Percentiles rank a stretch among this genome's conserved stretches.
phyloP scores from a whole-genome alignment of 306 rosid species.

The Corylus heterophylla region DNA sequence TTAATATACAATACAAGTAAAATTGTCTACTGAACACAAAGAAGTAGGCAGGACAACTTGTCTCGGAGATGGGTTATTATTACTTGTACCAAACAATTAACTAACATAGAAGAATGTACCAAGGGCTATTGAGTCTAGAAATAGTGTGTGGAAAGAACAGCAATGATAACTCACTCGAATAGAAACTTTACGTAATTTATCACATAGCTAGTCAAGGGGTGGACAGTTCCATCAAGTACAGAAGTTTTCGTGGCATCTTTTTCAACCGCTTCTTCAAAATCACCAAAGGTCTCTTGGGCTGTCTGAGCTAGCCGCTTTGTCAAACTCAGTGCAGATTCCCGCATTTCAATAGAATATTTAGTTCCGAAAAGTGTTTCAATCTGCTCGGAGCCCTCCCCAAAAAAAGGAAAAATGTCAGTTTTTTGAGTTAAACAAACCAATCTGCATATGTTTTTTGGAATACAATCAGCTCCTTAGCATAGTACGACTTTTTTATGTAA shows the following conservation, averaged over 20 bases:
- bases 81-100: neutral
- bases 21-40: neutral
- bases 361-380: constrained; percentile 64
- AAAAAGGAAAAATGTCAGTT: neutral
- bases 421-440: neutral
- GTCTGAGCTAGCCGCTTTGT: constrained; percentile 87
- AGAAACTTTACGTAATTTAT: constrained; percentile 89
- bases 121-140: neutral
- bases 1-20: neutral
- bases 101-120: neutral
- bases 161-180: constrained; percentile 68
- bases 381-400: constrained; percentile 34
- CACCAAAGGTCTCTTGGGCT: constrained; percentile 92
- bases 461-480: neutral
- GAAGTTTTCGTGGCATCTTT: constrained; percentile 94
- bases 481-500: neutral
- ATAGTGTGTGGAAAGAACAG: neutral
- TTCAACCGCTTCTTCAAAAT: constrained; percentile 98
- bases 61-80: neutral
- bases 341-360: constrained; percentile 76
- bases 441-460: neutral
- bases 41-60: neutral
- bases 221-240: constrained; percentile 95
- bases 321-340: constrained; percentile 74
- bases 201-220: constrained; percentile 96